Evolutionary conservation across 1,284 basidiomycete genomes (phyloP).

Genomic region (Butyriboletus appendiculatus): DNA sequence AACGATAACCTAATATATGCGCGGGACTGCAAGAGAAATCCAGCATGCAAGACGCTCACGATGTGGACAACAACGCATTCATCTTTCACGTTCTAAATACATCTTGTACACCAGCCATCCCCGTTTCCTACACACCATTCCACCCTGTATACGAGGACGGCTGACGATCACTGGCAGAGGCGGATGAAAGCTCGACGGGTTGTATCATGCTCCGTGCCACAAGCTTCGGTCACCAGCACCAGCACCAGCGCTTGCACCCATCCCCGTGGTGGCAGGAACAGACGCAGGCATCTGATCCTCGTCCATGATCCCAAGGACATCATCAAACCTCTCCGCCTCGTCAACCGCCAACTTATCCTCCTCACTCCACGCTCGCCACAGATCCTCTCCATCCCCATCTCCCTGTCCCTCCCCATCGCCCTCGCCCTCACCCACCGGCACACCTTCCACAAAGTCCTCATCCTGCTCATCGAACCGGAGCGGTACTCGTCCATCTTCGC

Average conservation of each 20-base stretch:
- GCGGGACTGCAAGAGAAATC: no score
- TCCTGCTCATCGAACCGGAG: conserved; percentile 75
- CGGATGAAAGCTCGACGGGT: neutral
- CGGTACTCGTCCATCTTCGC: conserved; percentile 39
- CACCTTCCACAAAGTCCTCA: conserved; percentile 49
- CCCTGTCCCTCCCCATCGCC: conserved; percentile 21
- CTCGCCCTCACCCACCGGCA: conserved; percentile 20
- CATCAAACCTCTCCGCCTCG: conserved; percentile 65
- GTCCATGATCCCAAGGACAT: conserved; percentile 62
- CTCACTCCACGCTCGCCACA: conserved; percentile 55
- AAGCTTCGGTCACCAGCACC: neutral
- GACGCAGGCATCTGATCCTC: conserved; percentile 48
- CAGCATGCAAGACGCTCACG: no score
- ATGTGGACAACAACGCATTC: neutral
- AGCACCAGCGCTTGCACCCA: neutral
- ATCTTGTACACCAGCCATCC: neutral
- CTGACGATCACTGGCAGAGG: no score
- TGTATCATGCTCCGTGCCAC: neutral
- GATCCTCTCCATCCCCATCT: conserved; percentile 34
- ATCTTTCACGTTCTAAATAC: neutral
- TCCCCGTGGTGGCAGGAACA: neutral
- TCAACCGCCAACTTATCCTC: conserved; percentile 50
- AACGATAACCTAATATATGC: no score
- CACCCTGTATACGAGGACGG: neutral
- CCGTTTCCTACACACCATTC: neutral